Conservation (phyloP, 1,284 basidiomycete species). For the Puccinia triticina region DNA sequence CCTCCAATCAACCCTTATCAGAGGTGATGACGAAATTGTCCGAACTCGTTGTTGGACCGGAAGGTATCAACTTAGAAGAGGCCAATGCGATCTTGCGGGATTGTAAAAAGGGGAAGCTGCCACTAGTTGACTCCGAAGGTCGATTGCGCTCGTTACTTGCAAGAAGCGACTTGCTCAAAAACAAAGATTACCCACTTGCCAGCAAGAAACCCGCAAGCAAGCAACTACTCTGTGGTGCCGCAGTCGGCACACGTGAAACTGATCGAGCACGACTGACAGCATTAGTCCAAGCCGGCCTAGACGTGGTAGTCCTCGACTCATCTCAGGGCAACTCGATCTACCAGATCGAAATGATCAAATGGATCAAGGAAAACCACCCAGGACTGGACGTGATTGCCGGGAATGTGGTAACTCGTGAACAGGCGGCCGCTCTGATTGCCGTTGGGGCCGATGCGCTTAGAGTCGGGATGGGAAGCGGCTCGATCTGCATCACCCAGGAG, state of each 20-base stretch:
- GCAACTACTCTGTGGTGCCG: constrained; percentile 96
- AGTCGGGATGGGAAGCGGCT: constrained; percentile 96
- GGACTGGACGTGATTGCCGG: constrained; percentile 90
- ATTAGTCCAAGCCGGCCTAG: constrained; percentile 90
- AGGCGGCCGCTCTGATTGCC: constrained; percentile 88
- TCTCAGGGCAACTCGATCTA: constrained; percentile 94
- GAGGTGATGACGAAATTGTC: constrained; percentile 82
- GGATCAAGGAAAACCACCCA: constrained; percentile 86
- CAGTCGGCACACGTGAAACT: constrained; percentile 86
- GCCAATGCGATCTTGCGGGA: constrained; percentile 93
- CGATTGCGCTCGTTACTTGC: constrained; percentile 83
- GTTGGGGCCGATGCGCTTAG: constrained; percentile 93
- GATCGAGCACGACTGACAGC: constrained; percentile 83
- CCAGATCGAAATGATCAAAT: constrained; percentile 92
- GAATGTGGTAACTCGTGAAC: constrained; percentile 96
- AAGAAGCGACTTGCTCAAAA: constrained; percentile 95
- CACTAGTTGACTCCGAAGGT: constrained; percentile 77
- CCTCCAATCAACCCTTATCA: constrained; percentile 70
- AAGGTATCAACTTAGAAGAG: constrained; percentile 84
- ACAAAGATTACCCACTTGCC: constrained; percentile 93
- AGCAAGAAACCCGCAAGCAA: constrained; percentile 89
- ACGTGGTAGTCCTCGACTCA: constrained; percentile 93
- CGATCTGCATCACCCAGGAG: constrained; percentile 99
- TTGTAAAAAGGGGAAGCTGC: constrained; percentile 97
- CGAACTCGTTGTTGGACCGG: constrained; percentile 74